Conservation (phyloP, 2,329 filamentous ascomycete species). For the Pyrenochaeta sp. region DNA sequence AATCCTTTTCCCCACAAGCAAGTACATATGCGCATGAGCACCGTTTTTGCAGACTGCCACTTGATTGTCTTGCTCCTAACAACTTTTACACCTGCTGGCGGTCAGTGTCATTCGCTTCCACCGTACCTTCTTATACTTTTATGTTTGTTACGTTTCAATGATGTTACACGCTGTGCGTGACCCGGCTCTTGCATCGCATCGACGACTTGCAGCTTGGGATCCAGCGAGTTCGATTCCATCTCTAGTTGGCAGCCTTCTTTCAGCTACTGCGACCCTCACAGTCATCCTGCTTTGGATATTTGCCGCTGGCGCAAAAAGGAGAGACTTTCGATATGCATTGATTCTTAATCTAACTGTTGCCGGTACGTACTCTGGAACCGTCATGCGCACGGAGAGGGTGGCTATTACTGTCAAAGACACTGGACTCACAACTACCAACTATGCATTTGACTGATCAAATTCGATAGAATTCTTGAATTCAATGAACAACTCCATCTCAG, state of each 20-base stretch:
- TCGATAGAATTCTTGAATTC: slow-evolving; percentile 44
- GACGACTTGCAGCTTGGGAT: slow-evolving; percentile 7
- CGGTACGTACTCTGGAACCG: slow-evolving; percentile 10
- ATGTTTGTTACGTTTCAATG: slow-evolving; percentile 1
- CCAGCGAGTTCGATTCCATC: slow-evolving; percentile 21
- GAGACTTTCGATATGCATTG: slow-evolving; percentile 31
- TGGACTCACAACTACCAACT: too few species aligned
- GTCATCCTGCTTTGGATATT: slow-evolving; percentile 29
- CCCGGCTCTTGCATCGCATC: neutral
- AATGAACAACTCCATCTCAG: slow-evolving; percentile 55
- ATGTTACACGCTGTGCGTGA: slow-evolving; percentile 20
- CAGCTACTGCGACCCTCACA: slow-evolving; percentile 17
- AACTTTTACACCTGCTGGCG: neutral
- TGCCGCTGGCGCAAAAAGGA: slow-evolving; percentile 22
- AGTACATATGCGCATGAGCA: too few species aligned
- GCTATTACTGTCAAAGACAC: too few species aligned
- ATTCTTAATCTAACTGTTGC: slow-evolving; percentile 34
- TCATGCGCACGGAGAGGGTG: neutral
- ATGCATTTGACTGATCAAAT: neutral
- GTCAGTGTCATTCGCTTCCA: neutral
- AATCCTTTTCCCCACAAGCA: too few species aligned
- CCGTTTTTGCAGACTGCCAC: too few species aligned
- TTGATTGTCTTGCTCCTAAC: neutral
- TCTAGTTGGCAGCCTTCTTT: slow-evolving; percentile 32
- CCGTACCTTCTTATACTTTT: neutral